Conservation (phyloP, 2,329 filamentous ascomycete genomes). For the Aureobasidium leucospermi region DNA sequence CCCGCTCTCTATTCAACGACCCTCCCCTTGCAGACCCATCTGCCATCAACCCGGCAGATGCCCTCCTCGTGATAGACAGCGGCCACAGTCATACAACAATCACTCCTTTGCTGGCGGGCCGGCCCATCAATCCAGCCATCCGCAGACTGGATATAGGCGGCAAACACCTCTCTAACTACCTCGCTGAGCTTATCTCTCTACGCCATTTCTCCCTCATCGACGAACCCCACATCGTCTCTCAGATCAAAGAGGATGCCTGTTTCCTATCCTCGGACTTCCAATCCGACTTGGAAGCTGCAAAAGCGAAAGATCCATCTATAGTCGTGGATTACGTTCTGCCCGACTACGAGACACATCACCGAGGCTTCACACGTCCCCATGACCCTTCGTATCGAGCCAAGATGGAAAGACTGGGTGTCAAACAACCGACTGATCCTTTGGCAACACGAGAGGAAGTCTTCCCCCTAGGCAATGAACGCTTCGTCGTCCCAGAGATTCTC, state of each 20-base stretch:
- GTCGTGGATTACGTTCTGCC: conserved; percentile 89
- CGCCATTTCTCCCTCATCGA: conserved; percentile 94
- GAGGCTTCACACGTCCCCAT: conserved; percentile 69
- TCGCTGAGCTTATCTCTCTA: conserved; percentile 81
- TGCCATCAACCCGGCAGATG: conserved; percentile 42
- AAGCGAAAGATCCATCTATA: conserved; percentile 51
- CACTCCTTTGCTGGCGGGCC: conserved; percentile 75
- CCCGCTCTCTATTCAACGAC: conserved; percentile 61
- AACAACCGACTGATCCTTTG: conserved; percentile 19
- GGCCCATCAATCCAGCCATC: conserved; percentile 71
- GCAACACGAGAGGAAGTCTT: conserved; percentile 65
- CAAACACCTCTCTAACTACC: conserved; percentile 85
- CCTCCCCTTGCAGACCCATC: not conserved
- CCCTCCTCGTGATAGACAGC: conserved; percentile 80
- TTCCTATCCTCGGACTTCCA: conserved; percentile 75
- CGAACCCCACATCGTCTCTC: conserved; percentile 86
- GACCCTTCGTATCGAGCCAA: conserved; percentile 57
- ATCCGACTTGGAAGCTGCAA: conserved; percentile 69
- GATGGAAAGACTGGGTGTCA: conserved; percentile 41
- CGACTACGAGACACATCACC: conserved; percentile 57
- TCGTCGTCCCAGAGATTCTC: conserved; percentile 79
- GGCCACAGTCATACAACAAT: conserved; percentile 91
- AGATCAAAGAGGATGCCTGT: conserved; percentile 87
- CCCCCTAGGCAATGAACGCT: conserved; percentile 85
- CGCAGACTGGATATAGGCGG: conserved; percentile 85